Evolutionary conservation across 768 basidiomycete genomes (phyloP), one percentile per base, ranked within the genome.

Genomic region (Piloderma croceum): DNA sequence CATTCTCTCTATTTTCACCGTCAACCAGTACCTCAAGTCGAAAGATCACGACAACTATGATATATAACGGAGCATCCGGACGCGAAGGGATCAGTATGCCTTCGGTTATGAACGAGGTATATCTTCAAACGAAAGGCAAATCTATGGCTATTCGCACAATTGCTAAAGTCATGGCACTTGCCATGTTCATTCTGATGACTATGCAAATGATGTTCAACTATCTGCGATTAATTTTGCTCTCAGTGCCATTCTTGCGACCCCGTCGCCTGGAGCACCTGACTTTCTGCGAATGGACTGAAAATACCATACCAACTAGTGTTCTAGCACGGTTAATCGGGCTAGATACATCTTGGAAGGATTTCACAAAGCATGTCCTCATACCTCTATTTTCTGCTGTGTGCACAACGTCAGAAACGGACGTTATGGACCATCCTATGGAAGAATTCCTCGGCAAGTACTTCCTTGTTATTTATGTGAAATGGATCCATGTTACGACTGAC

Each of bases 351-450:
- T 83, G 81, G 78, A 48, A 46, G 11, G 58, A 61, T 9, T 85
- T 85, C 55, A 64, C 74, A 10, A 57, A 67, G 4, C 65, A 66
- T 17, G 64, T 86, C 1, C 54, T 88, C 32, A 50, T 79, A 1
- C 82, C 83, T 0, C 53, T 88, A 25, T 83, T 85, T 52, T 83
- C 83, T 17, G 83, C 81, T 0, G 77, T 88, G 3, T 83, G 82
- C 42, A 86, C 86, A 0, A 76, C 81, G 3, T 68, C 78, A 0
- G 67, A 68, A 31, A 63, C 69, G 7, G 76, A 76, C 43, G 64
- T 85, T 1, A 57, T 70, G 36, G 57, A 63, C 1, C 74, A 85
- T 50, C 84, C 83, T 2, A 69, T 76, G 1, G 76, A 78, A 37
- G 76, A 81, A 46, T 62, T 86, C 41, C 68, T 88, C 13, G 84